These are phyloP conservation scores for Triangularia verruculosa DNA, from an alignment of 2,329 filamentous ascomycete genomes.

Conservation along the genomic window DNA sequence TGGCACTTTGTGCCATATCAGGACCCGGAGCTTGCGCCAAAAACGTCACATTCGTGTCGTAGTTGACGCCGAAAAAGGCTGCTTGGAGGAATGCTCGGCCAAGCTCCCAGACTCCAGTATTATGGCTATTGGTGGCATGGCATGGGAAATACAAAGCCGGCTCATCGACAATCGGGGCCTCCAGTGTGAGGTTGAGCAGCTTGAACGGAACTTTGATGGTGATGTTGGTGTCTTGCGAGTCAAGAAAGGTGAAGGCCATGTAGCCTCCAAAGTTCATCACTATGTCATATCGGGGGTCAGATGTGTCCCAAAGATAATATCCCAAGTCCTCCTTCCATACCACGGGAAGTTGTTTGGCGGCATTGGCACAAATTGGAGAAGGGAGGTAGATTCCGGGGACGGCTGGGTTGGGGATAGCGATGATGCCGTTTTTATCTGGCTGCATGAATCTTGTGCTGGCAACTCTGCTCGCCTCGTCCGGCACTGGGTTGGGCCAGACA, in stretches of 20 bases:
- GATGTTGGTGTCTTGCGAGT: conserved; percentile 33
- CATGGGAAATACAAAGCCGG: conserved; percentile 25
- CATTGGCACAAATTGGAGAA: conserved; percentile 37
- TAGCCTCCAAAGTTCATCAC: conserved; percentile 40
- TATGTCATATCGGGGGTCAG: conserved; percentile 32
- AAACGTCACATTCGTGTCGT: conserved; percentile 18
- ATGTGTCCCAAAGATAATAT: conserved; percentile 42
- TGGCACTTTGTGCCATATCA: conserved; percentile 7
- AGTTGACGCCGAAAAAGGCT: conserved; percentile 21
- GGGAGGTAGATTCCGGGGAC: conserved; percentile 41
- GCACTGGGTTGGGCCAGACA: neutral
- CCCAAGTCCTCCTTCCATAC: conserved; percentile 34
- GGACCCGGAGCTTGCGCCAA: conserved; percentile 26
- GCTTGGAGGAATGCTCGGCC: conserved; percentile 27
- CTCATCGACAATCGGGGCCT: conserved; percentile 29
- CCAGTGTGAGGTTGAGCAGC: conserved; percentile 41
- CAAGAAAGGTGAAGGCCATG: conserved; percentile 38
- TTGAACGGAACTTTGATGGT: conserved; percentile 44
- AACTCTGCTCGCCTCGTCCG: neutral
- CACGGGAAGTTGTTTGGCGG: conserved; percentile 38
- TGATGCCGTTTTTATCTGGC: neutral
- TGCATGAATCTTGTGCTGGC: neutral
- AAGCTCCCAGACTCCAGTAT: conserved; percentile 14
- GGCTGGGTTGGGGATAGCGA: conserved; percentile 24
- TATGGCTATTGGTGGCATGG: conserved; percentile 3